These are phyloP conservation scores for Thecaphora thlaspeos DNA, from an alignment of 1,284 basidiomycete genomes.

Conservation along the genomic window DNA sequence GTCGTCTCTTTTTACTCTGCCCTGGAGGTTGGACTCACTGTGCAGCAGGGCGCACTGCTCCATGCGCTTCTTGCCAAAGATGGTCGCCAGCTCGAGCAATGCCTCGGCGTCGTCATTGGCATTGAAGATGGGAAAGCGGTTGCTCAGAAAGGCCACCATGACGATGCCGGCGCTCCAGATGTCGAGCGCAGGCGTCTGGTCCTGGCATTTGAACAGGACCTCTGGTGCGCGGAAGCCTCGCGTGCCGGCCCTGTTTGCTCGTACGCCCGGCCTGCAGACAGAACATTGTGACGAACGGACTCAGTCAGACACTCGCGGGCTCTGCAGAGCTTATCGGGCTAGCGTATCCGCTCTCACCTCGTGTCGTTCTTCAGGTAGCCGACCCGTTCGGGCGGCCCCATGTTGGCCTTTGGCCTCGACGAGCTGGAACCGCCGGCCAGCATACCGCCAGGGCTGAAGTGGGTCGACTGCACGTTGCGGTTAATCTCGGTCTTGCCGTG, in stretches of 20 bases:
- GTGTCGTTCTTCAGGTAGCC: slow-evolving; percentile 51
- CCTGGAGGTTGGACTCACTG: slow-evolving; percentile 70
- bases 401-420: slow-evolving; percentile 19
- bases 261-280: slow-evolving; percentile 68
- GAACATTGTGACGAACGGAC: background rate
- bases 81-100: slow-evolving; percentile 85
- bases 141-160: slow-evolving; percentile 83
- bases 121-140: slow-evolving; percentile 92
- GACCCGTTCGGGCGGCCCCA: slow-evolving; percentile 52
- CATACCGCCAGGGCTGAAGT: slow-evolving; percentile 46
- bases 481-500: slow-evolving; percentile 51
- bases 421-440: slow-evolving; percentile 58
- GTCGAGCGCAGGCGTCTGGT: slow-evolving; percentile 92
- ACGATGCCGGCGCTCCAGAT: slow-evolving; percentile 95
- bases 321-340: too few species aligned
- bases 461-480: slow-evolving; percentile 36
- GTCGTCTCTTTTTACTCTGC: too few species aligned
- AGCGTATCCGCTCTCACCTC: background rate
- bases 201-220: slow-evolving; percentile 89
- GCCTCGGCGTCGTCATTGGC: slow-evolving; percentile 93
- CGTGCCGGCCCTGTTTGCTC: slow-evolving; percentile 94
- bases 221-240: slow-evolving; percentile 96
- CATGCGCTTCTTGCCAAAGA: slow-evolving; percentile 81
- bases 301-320: background rate
- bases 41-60: slow-evolving; percentile 84